Evolutionary conservation across 148 eudicot species (phyloP), one percentile per base, ranked within the genome.

Genomic region (Limonium bicolor): DNA sequence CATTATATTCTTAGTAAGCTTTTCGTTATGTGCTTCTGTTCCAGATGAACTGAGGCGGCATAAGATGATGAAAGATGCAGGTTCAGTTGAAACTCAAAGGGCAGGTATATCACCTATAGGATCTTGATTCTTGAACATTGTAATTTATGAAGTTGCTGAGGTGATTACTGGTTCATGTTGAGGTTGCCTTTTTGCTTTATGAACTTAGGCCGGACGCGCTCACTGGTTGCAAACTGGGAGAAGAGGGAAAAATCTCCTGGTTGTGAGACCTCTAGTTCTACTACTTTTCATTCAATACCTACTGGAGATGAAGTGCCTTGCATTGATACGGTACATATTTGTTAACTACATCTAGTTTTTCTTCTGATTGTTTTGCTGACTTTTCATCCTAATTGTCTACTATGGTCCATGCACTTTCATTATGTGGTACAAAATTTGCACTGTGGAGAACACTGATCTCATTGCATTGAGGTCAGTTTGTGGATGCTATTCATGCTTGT

Each of bases 171-270:
- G 25, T 41, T 13, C 20, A 22, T 40, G 7, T 34, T 41, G n/a
- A 40, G 35, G 28, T 48, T 42, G 30, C 13, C 30, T 23, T 51
- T 30, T 19, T 39, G 45, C 6, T 5, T 6, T 18, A 18, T 4
- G 36, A 36, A 13, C 10, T 29, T 61, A 88, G 97, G 86, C 46
- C 72, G 80, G 61, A 68, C 76, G 41, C 71, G 70, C 42, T 61
- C 78, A 16, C 55, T 78, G 62, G 79, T 69, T 62, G 56, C 85
- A 8, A 75, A 48, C 51, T 77, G 77, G 95, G 92, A 88, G 62
- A 81, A 63, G 66, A 76, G 61, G 50, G 97, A 76, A 33, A 71
- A 58, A 67, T 62, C 68, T 40, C 67, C 75, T 17, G 41, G 51
- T 46, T 53, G 50, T 27, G 76, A 74, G 42, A 76, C 53, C 46